Conservation (phyloP, 2,329 filamentous ascomycete genomes). For the Phyllosticta citriasiana region DNA sequence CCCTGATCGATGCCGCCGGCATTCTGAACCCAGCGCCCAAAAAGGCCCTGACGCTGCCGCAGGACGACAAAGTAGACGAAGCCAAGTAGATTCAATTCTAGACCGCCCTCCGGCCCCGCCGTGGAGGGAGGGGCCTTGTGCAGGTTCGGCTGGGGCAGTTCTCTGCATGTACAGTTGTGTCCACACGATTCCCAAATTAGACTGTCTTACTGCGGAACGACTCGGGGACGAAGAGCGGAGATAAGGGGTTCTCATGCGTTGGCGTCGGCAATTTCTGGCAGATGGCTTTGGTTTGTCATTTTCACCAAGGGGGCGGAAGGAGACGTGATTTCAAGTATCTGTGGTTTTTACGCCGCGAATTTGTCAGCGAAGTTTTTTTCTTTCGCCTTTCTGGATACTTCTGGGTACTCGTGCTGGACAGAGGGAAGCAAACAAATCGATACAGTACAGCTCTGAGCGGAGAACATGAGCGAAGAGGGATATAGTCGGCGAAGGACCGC, state of each 20-base stretch:
- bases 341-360: not conserved
- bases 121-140: not conserved
- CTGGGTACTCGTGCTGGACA: not conserved
- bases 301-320: not conserved
- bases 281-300: not conserved
- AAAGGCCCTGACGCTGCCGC: constrained; percentile 24
- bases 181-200: not conserved
- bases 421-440: not conserved
- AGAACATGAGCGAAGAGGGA: not conserved
- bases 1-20: constrained; percentile 64
- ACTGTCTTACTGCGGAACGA: too few relatives aligned
- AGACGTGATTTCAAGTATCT: not conserved
- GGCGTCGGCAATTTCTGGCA: not conserved
- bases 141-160: not conserved
- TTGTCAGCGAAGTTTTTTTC: too few relatives aligned
- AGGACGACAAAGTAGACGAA: constrained; percentile 1
- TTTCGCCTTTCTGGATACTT: not conserved
- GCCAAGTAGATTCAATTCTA: not conserved
- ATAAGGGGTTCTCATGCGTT: not conserved
- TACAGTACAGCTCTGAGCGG: too few relatives aligned
- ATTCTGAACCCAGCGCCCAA: constrained; percentile 58
- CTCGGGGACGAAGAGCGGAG: too few relatives aligned
- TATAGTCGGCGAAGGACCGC: not conserved
- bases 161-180: not conserved
- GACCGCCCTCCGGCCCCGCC: not conserved